Conservation (phyloP, 1,284 basidiomycete species). For the Bjerkandera adusta region DNA sequence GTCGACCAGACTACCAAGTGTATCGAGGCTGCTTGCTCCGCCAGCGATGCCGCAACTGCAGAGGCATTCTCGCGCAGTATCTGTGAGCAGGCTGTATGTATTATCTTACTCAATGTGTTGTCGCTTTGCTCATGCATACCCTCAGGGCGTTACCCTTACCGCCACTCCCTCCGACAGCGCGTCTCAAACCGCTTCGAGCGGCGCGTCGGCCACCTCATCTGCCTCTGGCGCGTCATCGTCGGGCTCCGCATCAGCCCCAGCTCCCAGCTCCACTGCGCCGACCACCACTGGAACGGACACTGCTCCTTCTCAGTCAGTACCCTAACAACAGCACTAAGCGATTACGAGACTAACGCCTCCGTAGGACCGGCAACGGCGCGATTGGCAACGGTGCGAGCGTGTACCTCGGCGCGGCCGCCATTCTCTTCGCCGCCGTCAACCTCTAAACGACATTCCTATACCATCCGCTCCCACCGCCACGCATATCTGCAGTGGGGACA, state of each 20-base stretch:
- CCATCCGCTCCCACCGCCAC: too few relatives aligned
- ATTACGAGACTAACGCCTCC: neutral
- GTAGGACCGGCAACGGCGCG: constrained; percentile 14
- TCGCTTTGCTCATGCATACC: neutral
- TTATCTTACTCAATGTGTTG: neutral
- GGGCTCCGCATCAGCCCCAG: neutral
- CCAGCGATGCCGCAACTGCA: constrained; percentile 46
- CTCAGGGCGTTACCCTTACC: constrained; percentile 50
- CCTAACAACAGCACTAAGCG: neutral
- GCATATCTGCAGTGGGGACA: too few relatives aligned
- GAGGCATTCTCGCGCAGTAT: constrained; percentile 39
- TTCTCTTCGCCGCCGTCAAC: constrained; percentile 39
- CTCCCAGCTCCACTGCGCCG: constrained; percentile 1
- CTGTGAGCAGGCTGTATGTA: constrained; percentile 51
- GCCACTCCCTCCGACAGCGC: constrained; percentile 17
- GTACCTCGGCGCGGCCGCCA: constrained; percentile 37
- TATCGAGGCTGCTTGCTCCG: constrained; percentile 42
- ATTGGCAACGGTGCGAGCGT: constrained; percentile 30
- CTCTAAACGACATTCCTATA: too few relatives aligned
- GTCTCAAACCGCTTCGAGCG: constrained; percentile 3
- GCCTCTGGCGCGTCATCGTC: neutral
- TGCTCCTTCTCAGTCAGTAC: neutral
- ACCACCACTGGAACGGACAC: neutral
- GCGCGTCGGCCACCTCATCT: constrained; percentile 2
- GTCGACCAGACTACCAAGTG: constrained; percentile 45